Evolutionary conservation across 371 early-diverging fungal species (phyloP).

Genomic region (Lichtheimia hyalospora): DNA sequence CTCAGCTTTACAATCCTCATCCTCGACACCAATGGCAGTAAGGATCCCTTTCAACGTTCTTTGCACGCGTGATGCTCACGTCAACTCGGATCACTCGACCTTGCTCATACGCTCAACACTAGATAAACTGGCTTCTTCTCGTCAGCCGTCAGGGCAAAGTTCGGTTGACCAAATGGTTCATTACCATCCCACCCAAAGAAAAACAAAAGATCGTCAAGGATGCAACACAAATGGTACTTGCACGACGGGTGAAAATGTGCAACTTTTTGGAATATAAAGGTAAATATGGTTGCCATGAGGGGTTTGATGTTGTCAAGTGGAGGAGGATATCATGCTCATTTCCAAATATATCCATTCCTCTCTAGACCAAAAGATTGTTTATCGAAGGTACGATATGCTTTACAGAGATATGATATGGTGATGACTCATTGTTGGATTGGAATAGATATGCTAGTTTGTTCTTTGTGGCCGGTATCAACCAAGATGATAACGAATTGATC

Average conservation of each 20-base stretch:
- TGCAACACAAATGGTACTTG: conserved; percentile 86
- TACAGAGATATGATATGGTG: conserved; percentile 19
- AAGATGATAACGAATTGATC: conserved; percentile 92
- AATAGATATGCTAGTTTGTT: conserved; percentile 92
- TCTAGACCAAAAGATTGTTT: conserved; percentile 89
- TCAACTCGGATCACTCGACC: background rate
- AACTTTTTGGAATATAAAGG: conserved; percentile 97
- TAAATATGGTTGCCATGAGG: conserved; percentile 17
- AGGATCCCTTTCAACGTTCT: background rate
- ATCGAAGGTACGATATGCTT: conserved; percentile 55
- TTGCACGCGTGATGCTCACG: background rate
- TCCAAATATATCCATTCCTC: background rate
- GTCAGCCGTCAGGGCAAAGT: conserved; percentile 85
- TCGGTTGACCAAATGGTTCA: conserved; percentile 95
- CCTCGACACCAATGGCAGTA: background rate
- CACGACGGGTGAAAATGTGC: conserved; percentile 93
- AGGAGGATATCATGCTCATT: background rate
- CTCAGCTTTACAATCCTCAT: no score
- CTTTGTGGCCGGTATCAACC: conserved; percentile 91
- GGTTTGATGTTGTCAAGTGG: background rate
- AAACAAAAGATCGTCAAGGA: conserved; percentile 95
- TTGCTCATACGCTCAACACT: background rate
- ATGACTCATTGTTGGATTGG: background rate
- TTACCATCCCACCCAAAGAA: conserved; percentile 87
- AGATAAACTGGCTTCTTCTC: conserved; percentile 74